These are phyloP conservation scores for Fusarium sp. DNA, from an alignment of 2,329 filamentous ascomycete species.

Conservation along the genomic window DNA sequence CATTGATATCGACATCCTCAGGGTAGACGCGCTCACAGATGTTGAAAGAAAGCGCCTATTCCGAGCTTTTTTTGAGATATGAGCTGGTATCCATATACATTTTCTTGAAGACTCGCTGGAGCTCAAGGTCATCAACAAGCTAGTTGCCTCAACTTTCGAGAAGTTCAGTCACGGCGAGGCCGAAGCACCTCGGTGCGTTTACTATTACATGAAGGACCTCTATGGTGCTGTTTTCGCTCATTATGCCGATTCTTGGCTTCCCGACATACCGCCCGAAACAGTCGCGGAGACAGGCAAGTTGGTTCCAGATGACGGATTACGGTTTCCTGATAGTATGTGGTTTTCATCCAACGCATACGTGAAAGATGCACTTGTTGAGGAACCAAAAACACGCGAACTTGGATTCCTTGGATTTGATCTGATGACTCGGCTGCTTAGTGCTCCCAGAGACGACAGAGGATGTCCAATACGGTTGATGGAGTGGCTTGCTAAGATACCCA, in stretches of 20 bases:
- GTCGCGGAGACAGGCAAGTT: neutral
- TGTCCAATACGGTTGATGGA: neutral
- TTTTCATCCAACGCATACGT: neutral
- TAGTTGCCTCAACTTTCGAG: neutral
- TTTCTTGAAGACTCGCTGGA: neutral
- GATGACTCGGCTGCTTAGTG: neutral
- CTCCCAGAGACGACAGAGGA: neutral
- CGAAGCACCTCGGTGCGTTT: neutral
- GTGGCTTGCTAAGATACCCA: neutral
- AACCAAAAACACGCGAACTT: rapidly evolving
- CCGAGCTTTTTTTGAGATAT: neutral
- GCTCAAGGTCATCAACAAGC: neutral
- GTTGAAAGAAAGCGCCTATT: neutral
- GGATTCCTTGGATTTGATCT: rapidly evolving
- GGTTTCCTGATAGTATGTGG: rapidly evolving
- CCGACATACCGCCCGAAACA: rapidly evolving
- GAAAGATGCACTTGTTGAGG: rapidly evolving
- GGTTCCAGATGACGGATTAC: rapidly evolving
- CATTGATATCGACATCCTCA: neutral
- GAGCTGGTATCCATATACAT: neutral
- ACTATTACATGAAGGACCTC: neutral
- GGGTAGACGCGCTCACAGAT: neutral
- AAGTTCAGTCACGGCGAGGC: neutral
- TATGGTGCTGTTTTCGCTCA: neutral
- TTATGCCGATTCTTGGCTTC: rapidly evolving